Evolutionary conservation across 345 rosid genomes (phyloP).

Genomic region (Hevea brasiliensis): DNA sequence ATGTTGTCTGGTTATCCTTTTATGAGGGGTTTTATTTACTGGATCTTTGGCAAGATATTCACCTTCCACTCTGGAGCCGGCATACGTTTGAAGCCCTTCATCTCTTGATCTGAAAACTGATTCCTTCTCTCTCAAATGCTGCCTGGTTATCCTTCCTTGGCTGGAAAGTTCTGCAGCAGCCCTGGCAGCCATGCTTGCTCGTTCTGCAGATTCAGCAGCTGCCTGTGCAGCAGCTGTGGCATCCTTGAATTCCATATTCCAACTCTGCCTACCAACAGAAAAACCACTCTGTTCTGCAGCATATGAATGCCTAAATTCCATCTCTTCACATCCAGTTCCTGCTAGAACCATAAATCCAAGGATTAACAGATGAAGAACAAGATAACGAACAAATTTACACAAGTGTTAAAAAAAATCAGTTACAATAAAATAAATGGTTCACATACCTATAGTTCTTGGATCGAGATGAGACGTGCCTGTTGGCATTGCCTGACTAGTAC

Average conservation of each 20-base stretch:
- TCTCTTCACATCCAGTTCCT: constrained; percentile 46
- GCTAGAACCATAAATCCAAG: constrained; percentile 17
- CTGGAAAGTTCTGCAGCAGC: constrained; percentile 92
- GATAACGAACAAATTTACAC: background rate
- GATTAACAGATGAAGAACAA: constrained; percentile 9
- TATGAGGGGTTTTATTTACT: constrained; percentile 16
- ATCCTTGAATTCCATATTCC: constrained; percentile 77
- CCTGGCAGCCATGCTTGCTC: constrained; percentile 92
- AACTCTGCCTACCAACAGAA: constrained; percentile 35
- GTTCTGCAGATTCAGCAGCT: constrained; percentile 98
- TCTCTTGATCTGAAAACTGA: constrained; percentile 34
- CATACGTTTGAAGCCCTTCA: constrained; percentile 18
- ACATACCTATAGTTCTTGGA: constrained; percentile 41
- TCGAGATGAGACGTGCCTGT: constrained; percentile 35
- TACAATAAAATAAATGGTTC: constrained; percentile 8
- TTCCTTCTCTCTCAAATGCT: constrained; percentile 35
- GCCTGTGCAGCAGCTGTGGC: constrained; percentile 89
- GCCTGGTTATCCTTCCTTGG: constrained; percentile 45
- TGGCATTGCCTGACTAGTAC: constrained; percentile 13
- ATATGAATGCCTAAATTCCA: constrained; percentile 43
- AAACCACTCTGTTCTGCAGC: constrained; percentile 31
- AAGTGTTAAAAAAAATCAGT: background rate
- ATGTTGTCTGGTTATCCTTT: constrained; percentile 38
- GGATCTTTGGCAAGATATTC: constrained; percentile 30
- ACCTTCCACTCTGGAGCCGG: constrained; percentile 30